A percentile compares a stretch with the other conserved stretches of the same genome.
phyloP scores from a whole-genome alignment of 2,329 filamentous ascomycete species.

The Nigrospora oryzae region DNA sequence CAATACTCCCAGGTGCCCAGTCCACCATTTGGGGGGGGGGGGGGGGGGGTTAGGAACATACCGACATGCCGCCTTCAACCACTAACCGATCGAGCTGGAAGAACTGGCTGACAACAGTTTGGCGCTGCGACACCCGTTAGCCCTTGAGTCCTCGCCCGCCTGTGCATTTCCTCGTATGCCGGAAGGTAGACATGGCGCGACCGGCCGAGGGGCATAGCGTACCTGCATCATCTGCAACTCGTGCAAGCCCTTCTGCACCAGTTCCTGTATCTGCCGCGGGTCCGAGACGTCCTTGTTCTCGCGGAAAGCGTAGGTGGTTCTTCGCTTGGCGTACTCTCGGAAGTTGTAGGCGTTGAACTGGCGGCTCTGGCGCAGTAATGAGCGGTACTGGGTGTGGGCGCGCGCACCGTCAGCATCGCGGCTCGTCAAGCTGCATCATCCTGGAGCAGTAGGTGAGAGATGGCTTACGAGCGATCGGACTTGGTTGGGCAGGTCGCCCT shows the following conservation, averaged over 20 bases:
- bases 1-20: slow-evolving; percentile 6
- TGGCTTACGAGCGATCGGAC: slow-evolving; percentile 44
- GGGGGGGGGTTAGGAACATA: slow-evolving; percentile 32
- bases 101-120: slow-evolving; percentile 92
- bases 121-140: slow-evolving; percentile 53
- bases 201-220: slow-evolving; percentile 7
- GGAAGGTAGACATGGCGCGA: not conserved
- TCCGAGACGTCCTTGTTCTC: slow-evolving; percentile 70
- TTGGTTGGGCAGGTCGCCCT: slow-evolving; percentile 49
- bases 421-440: not conserved
- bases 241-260: slow-evolving; percentile 80
- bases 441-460: not conserved
- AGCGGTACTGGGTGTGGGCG: slow-evolving; percentile 62
- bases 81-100: slow-evolving; percentile 88
- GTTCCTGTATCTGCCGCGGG: slow-evolving; percentile 69
- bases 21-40: not conserved
- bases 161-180: not conserved
- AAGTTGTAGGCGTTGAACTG: slow-evolving; percentile 97
- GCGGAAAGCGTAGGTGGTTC: slow-evolving; percentile 84
- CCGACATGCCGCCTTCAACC: slow-evolving; percentile 77
- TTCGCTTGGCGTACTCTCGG: slow-evolving; percentile 87
- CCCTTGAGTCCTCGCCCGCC: not conserved
- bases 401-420: not conserved
- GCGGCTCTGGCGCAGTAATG: slow-evolving; percentile 74
- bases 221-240: slow-evolving; percentile 91